Evolutionary conservation across 2,329 filamentous ascomycete species (phyloP).

Genomic region (Apiospora koreana): DNA sequence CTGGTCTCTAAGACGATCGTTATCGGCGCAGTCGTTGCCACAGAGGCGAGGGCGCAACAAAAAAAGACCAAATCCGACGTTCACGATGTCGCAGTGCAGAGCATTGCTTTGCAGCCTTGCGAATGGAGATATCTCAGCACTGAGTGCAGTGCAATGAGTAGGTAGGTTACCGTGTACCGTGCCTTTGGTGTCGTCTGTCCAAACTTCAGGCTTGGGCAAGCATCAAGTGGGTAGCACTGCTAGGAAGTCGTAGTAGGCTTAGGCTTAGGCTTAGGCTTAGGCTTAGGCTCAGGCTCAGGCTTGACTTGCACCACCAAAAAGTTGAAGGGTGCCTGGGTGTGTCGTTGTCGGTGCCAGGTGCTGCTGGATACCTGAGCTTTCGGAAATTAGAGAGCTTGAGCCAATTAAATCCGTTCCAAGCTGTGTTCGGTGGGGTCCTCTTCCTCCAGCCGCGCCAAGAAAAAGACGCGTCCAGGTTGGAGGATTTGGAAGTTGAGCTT

Average conservation of each 20-base stretch:
- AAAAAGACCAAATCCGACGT: neutral
- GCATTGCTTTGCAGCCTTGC: neutral
- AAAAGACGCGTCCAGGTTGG: constrained; percentile 3
- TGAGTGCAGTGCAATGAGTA: too few relatives aligned
- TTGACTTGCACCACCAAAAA: neutral
- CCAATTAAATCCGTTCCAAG: neutral
- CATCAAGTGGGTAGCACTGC: too few relatives aligned
- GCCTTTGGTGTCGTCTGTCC: neutral
- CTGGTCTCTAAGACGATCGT: neutral
- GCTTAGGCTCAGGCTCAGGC: too few relatives aligned
- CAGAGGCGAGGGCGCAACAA: neutral
- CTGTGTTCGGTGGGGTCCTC: neutral
- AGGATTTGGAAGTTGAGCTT: neutral
- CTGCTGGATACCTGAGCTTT: neutral
- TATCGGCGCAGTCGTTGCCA: neutral
- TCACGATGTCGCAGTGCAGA: constrained; percentile 3
- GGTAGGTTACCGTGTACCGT: too few relatives aligned
- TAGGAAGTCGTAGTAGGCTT: too few relatives aligned
- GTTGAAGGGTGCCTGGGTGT: too few relatives aligned
- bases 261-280: too few relatives aligned
- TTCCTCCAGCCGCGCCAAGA: constrained; percentile 1
- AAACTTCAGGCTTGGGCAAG: too few relatives aligned
- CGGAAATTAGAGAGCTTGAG: constrained; percentile 8
- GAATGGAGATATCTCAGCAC: neutral
- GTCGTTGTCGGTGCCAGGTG: too few relatives aligned